phyloP scores from a whole-genome alignment of 805 yeast species.

The Wickerhamiella parazyma region DNA sequence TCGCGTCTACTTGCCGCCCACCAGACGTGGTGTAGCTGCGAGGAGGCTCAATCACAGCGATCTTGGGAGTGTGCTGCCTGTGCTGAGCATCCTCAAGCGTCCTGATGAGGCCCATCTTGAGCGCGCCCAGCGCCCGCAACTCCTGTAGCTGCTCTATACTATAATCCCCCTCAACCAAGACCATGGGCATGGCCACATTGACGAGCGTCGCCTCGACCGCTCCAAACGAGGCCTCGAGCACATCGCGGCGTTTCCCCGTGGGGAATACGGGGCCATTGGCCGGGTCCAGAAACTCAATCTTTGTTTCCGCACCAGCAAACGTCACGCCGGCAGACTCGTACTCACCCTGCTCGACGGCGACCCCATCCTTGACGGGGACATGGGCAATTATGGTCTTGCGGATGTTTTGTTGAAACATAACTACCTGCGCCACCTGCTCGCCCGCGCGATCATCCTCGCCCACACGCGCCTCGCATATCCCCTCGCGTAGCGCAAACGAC shows the following conservation, averaged over 20 bases:
- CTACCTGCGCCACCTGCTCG: neutral
- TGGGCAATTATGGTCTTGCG: slow-evolving; percentile 8
- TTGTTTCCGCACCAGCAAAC: slow-evolving; percentile 7
- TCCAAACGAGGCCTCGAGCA: neutral
- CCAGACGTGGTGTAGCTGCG: neutral
- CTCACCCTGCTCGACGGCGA: slow-evolving; percentile 1
- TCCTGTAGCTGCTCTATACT: slow-evolving; percentile 7
- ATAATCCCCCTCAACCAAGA: neutral
- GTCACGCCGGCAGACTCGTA: slow-evolving; percentile 7
- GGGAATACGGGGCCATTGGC: slow-evolving; percentile 11
- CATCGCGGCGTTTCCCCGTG: slow-evolving; percentile 7
- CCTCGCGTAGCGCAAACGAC: slow-evolving; percentile 8
- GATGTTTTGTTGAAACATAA: slow-evolving; percentile 8
- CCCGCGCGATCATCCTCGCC: neutral
- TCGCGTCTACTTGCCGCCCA: neutral
- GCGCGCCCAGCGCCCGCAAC: slow-evolving; percentile 11
- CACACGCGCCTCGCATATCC: neutral
- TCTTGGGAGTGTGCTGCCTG: slow-evolving; percentile 13
- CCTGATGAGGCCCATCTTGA: slow-evolving; percentile 10
- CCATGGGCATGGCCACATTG: slow-evolving; percentile 9
- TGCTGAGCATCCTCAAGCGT: slow-evolving; percentile 8
- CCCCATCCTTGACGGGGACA: slow-evolving; percentile 3
- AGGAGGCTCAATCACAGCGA: slow-evolving; percentile 8
- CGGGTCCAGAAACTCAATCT: slow-evolving; percentile 11
- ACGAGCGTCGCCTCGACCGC: neutral